Evolutionary conservation across 2,329 filamentous ascomycete genomes (phyloP).

Genomic region (Diaporthe destruens): DNA sequence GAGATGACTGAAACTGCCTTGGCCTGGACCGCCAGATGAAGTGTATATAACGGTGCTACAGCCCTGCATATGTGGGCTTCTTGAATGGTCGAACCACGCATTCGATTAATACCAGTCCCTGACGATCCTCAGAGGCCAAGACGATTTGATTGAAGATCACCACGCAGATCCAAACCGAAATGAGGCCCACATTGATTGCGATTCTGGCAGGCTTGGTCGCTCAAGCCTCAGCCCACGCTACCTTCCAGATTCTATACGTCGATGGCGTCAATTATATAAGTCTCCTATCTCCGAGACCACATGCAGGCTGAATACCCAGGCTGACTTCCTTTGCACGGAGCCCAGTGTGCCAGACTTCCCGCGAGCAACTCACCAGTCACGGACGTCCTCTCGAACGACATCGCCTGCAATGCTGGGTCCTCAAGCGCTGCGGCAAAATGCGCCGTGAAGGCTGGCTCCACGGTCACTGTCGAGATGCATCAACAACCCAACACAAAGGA

Average conservation of each 20-base stretch:
- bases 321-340: slow-evolving; percentile 50
- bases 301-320: not conserved
- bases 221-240: slow-evolving; percentile 59
- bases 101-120: slow-evolving; percentile 3
- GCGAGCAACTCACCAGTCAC: slow-evolving; percentile 64
- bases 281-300: slow-evolving; percentile 38
- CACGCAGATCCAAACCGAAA: slow-evolving; percentile 40
- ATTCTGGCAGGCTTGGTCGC: slow-evolving; percentile 52
- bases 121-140: slow-evolving; percentile 31
- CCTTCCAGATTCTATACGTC: slow-evolving; percentile 65
- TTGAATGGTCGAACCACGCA: not conserved
- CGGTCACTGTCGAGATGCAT: slow-evolving; percentile 68
- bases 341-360: slow-evolving; percentile 62
- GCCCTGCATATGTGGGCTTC: not conserved
- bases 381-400: slow-evolving; percentile 56
- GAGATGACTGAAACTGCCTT: slow-evolving; percentile 6
- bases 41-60: slow-evolving; percentile 19
- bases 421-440: slow-evolving; percentile 57
- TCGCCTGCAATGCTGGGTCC: slow-evolving; percentile 60
- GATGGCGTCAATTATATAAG: slow-evolving; percentile 57
- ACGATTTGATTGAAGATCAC: slow-evolving; percentile 15
- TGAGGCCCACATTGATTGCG: slow-evolving; percentile 53
- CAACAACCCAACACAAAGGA: slow-evolving; percentile 53
- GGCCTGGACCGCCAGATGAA: slow-evolving; percentile 12
- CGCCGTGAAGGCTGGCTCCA: slow-evolving; percentile 59